Percentiles rank a stretch among this genome's conserved stretches.
These are phyloP conservation scores for Cladosporium sp. DNA, from an alignment of 2,329 filamentous ascomycete species.

Conservation along the genomic window DNA sequence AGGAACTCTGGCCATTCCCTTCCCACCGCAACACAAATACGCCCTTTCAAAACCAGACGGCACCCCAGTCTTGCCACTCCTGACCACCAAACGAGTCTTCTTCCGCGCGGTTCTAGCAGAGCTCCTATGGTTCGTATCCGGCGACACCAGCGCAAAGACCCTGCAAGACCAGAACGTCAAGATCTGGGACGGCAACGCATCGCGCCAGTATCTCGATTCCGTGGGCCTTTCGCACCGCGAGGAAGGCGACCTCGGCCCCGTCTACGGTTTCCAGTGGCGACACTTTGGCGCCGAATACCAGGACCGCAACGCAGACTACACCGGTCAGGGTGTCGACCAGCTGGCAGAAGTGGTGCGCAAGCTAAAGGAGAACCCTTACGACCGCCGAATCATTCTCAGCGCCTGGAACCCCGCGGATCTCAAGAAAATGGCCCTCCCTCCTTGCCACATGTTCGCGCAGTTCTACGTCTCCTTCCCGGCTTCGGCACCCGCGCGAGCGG, in stretches of 20 bases:
- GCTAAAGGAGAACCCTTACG: conserved; percentile 76
- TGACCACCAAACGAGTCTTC: conserved; percentile 97
- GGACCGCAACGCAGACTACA: conserved; percentile 75
- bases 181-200: conserved; percentile 98
- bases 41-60: conserved; percentile 59
- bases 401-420: conserved; percentile 94
- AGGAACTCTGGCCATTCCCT: conserved; percentile 85
- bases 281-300: conserved; percentile 93
- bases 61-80: conserved; percentile 76
- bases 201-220: conserved; percentile 81
- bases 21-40: conserved; percentile 83
- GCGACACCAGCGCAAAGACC: conserved; percentile 72
- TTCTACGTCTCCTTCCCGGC: conserved; percentile 80
- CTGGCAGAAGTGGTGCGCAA: conserved; percentile 86
- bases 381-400: conserved; percentile 81
- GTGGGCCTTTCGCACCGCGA: conserved; percentile 77
- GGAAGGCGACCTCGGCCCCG: conserved; percentile 86
- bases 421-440: conserved; percentile 83
- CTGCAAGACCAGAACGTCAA: conserved; percentile 79
- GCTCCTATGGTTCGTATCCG: conserved; percentile 92
- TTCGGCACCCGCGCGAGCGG: conserved; percentile 22
- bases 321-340: conserved; percentile 87
- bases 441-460: conserved; percentile 97
- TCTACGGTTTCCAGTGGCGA: conserved; percentile 98
- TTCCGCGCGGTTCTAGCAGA: conserved; percentile 84